Base-by-base conservation (phyloP, 345 rosid genomes). In the Eucalyptus regnans region DNA sequence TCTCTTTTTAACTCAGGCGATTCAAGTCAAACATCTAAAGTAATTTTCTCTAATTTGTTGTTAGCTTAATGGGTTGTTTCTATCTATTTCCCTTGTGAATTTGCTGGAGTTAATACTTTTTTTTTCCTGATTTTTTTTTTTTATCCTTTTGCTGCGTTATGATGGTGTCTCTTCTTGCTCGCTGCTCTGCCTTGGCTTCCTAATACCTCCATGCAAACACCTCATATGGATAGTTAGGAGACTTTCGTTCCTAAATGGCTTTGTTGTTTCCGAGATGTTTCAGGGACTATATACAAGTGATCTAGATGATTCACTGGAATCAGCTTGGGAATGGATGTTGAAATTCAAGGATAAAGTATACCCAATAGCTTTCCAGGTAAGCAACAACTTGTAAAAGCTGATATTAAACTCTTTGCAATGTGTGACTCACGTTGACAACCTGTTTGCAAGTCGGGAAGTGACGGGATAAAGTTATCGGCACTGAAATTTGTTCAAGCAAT, bases 401-500 rank as follows among this genome's bases (percentile, higher is more conserved):
- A 88, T 17, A 87, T 64, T 88, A 90, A 76, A 79, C 88, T 88
- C 89, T 60, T 71, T 91, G 62, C 51, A 52, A 87, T 50, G 76
- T 90, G 93, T 92, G 90, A 94, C 92, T 90, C 20, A 60, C 79
- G 87, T 83, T 89, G 84, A 86, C 86, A 50, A 62, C 49, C 50
- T 92, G 64, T 91, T 90, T 64, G 91, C 91, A 87, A 97, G 98
- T 95, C 95, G 76, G 99, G 97, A 92, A 93, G 94, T 90, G 95
- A 97, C 68, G 99, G 99, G 87, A 93, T 93, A 87, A 95, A 94
- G 90, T 91, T 97, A 93, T 91, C 94, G 44, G 95, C 99, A 20
- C 87, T 97, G 94, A 97, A 96, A 92, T 97, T 96, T 94, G 97
- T 97, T 31, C 97, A 97, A 94, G 94, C 96, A 87, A 95, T 98